Conservation (phyloP, 148 eudicot genomes). For the Arctostaphylos glauca region DNA sequence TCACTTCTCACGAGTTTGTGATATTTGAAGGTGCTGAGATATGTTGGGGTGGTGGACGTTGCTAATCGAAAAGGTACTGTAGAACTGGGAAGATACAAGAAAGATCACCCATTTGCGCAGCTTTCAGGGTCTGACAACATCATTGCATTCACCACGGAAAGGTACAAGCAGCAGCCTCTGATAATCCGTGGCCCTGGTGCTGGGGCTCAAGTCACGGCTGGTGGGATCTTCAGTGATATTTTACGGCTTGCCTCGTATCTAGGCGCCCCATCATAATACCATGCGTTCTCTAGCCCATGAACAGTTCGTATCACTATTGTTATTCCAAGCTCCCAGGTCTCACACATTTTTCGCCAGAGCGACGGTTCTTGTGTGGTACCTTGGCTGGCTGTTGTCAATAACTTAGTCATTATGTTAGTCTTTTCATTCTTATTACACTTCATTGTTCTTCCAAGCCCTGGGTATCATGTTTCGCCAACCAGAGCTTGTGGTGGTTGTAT, state of each 20-base stretch:
- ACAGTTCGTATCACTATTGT: not conserved
- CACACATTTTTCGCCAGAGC: not conserved
- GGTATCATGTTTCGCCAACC: no score
- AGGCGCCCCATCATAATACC: constrained; percentile 80
- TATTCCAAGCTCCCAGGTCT: not conserved
- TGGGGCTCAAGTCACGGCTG: constrained; percentile 94
- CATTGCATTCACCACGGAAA: constrained; percentile 77
- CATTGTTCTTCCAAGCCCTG: no score
- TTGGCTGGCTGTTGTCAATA: not conserved
- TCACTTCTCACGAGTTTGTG: constrained; percentile 6
- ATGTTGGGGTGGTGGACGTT: constrained; percentile 93
- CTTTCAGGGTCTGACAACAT: constrained; percentile 95
- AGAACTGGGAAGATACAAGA: constrained; percentile 76
- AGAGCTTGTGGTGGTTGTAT: no score
- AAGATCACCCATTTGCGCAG: constrained; percentile 90
- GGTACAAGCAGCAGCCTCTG: constrained; percentile 85
- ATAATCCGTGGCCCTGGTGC: constrained; percentile 98
- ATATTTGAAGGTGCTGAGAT: constrained; percentile 73
- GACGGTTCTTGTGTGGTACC: not conserved
- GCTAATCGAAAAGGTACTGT: constrained; percentile 64
- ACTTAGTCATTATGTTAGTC: not conserved
- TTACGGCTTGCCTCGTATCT: constrained; percentile 88
- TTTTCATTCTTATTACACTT: not conserved
- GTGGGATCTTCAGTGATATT: constrained; percentile 92
- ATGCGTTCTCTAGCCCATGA: not conserved